Evolutionary conservation across 306 rosid species (phyloP).

Genomic region (Adenanthera pavonina): DNA sequence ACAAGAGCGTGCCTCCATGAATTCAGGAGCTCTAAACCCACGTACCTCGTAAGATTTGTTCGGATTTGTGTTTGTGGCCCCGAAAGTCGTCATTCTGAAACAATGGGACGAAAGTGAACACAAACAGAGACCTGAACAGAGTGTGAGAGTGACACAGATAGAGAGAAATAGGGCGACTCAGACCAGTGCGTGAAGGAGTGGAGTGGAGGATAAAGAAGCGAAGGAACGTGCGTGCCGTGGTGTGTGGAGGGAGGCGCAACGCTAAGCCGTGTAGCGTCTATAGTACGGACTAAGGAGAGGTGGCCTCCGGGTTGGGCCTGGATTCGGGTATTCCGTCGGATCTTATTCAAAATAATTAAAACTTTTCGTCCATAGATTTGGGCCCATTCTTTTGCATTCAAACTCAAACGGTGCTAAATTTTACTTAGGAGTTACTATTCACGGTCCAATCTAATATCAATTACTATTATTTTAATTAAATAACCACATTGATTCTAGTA

Average conservation of each 20-base stretch:
- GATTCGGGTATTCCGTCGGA: neutral
- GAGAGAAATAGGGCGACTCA: neutral
- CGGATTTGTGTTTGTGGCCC: slow-evolving; percentile 53
- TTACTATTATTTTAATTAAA: no score
- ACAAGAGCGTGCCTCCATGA: neutral
- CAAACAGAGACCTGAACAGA: neutral
- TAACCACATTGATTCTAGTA: no score
- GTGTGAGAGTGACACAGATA: neutral
- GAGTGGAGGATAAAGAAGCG: neutral
- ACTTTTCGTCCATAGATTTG: no score
- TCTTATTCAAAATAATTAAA: neutral
- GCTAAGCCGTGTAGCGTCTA: neutral
- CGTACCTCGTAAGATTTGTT: slow-evolving; percentile 39
- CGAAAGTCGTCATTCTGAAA: slow-evolving; percentile 49
- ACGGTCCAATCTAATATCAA: no score
- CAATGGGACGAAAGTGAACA: slow-evolving; percentile 7
- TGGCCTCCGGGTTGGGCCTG: neutral
- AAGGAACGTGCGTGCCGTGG: neutral
- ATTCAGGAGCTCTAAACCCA: neutral
- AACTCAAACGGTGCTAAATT: no score
- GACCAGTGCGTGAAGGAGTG: neutral
- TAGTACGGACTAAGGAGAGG: neutral
- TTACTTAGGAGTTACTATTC: no score
- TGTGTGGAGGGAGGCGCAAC: neutral
- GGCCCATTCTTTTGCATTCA: no score